Evolutionary conservation across 768 basidiomycete genomes (phyloP), one percentile per base, ranked within the genome.

Genomic region (Termitomyces sp.): DNA sequence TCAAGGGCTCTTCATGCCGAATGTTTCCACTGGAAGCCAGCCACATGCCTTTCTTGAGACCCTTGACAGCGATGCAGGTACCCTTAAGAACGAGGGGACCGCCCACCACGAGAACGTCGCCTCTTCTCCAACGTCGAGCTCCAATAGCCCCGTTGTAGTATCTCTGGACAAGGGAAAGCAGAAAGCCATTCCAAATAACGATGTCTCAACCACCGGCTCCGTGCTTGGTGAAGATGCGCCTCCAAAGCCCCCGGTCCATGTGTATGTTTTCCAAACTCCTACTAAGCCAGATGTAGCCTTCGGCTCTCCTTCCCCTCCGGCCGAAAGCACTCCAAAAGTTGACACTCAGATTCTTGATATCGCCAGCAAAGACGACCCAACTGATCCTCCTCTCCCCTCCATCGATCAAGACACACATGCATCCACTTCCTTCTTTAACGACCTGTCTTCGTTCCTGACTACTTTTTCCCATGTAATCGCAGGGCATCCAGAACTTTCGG

Each of bases 401-500:
- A 81, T 77, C 57, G 59, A 68, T 59, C 56, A 72, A 57, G 60
- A 72, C 34, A 56, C 62, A 10, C 64, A 63, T 25, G 54, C 71
- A 32, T 65, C 65, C 17, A 71, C 82, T 15, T 85, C 86, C 7
- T 75, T 92, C 59, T 78, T 84, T 3, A 75, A 83, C 57, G 92
- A 94, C 64, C 68, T 93, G 45, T 85, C 89, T 1, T 70, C 79
- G 0, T 75, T 93, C 37, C 72, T 93, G 60, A 79, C 77, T 36
- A 79, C 79, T 2, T 70, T 92, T 59, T 81, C 80, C 46, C 74
- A 71, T n/a, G 78, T 86, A 36, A 69, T 92, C 47, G 75, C 81
- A 0, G 71, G 83, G 5, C 88, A 92, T 65, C 91, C 91, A 4
- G 89, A 93, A 63, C 71, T 93, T 11, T 82, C 87, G 3, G 86